phyloP scores from a whole-genome alignment of 352 stramenopile genomes.

The Pythium folliculosum region DNA sequence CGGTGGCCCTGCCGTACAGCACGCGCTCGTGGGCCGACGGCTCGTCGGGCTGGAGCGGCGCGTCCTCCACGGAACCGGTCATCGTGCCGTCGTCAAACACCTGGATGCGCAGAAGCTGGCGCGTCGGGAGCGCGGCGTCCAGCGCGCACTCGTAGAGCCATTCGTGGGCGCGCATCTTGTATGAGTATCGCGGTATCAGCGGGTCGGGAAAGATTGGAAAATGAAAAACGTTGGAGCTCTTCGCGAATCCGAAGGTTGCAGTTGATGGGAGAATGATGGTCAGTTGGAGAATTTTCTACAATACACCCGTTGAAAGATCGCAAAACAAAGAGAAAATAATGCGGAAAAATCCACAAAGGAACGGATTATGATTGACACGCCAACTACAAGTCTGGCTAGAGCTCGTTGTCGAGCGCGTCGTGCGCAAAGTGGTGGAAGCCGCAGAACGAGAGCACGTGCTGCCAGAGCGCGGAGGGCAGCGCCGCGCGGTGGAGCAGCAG shows the following conservation, averaged over 20 bases:
- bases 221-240: neutral
- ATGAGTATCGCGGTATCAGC: neutral
- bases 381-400: too few species aligned
- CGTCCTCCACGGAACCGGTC: slow-evolving; percentile 8
- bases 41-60: neutral
- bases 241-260: too few species aligned
- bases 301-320: neutral
- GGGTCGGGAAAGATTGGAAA: neutral
- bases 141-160: slow-evolving; percentile 19
- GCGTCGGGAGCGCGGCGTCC: slow-evolving; percentile 5
- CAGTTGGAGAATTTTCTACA: slow-evolving; percentile 6
- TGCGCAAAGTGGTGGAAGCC: slow-evolving; percentile 26
- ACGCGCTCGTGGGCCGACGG: neutral
- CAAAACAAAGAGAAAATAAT: neutral
- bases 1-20: neutral
- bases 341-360: neutral
- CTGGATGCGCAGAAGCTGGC: slow-evolving; percentile 6
- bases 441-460: slow-evolving; percentile 27
- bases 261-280: slow-evolving; percentile 1
- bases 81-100: slow-evolving; percentile 26
- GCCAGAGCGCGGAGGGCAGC: slow-evolving; percentile 21
- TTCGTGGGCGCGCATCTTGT: slow-evolving; percentile 14
- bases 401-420: neutral
- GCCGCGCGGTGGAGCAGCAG: slow-evolving; percentile 21
- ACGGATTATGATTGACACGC: too few species aligned